These are phyloP conservation scores for Musa schizocarpa DNA, from an alignment of 176 grass and related monocot species.

Conservation along the genomic window DNA sequence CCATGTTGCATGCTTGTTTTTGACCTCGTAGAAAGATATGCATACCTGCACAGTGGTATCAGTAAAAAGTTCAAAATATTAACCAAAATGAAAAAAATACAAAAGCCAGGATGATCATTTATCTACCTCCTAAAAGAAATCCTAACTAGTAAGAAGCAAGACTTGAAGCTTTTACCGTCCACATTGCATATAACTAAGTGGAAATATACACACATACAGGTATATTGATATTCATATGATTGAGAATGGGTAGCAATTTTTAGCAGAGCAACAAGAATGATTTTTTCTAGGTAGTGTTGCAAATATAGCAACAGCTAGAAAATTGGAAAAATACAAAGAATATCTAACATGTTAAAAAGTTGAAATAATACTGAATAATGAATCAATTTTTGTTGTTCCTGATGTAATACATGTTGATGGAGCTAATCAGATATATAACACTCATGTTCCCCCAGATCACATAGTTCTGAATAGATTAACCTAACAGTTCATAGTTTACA, in stretches of 20 bases:
- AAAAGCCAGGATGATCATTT: not conserved
- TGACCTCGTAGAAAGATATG: constrained; percentile 77
- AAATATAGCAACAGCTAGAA: not conserved
- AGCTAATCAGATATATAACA: not conserved
- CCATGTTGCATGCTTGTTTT: constrained; percentile 72
- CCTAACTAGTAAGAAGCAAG: not conserved
- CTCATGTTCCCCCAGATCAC: not conserved
- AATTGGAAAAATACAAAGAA: not conserved
- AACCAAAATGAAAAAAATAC: not conserved
- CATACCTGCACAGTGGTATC: constrained; percentile 40
- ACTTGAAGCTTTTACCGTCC: not conserved
- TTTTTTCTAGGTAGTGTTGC: not conserved
- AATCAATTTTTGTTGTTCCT: not conserved
- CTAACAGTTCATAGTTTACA: too few relatives aligned
- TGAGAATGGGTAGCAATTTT: too few relatives aligned
- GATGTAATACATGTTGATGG: not conserved
- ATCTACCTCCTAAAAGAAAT: not conserved
- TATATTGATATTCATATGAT: too few relatives aligned
- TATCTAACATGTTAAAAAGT: not conserved
- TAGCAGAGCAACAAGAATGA: not conserved
- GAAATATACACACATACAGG: too few relatives aligned
- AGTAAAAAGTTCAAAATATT: constrained; percentile 15
- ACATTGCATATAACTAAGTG: too few relatives aligned
- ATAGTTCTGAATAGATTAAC: constrained; percentile 7
- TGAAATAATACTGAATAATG: not conserved